Base-by-base conservation (phyloP, 345 rosid genomes). In the Eucalyptus marginata region DNA sequence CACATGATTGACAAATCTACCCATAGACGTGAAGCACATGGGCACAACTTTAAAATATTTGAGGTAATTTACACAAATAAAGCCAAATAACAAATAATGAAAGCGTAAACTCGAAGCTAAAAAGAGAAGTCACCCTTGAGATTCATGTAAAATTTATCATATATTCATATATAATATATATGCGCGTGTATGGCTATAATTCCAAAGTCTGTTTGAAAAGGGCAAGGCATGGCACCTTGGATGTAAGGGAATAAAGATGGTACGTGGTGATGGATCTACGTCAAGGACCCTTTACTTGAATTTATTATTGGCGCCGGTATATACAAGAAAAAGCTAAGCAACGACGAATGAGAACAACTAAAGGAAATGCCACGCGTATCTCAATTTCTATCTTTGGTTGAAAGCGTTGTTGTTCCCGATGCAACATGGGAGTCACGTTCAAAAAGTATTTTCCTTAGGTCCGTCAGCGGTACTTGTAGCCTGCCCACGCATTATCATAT, bases 21-120 rank as follows among this genome's bases (percentile, higher is more conserved):
- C 27, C 27, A 54, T 54, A 8, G 25, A 54, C 1, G 3, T 25
- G 16, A 8, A 29, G 17, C 24, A 8, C 7, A 16, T 2, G 44
- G 33, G 24, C 24, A 17, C 18, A 11, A 33, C 22, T 9, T 31
- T 16, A 31, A 68, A 16, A 17, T 10, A 8, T 9, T 3, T 20
- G 1, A 31, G 40, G 40, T 2, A 66, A 68, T 68, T 31, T 68
- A 68, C 43, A 16, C 79, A n/a, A 68, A 16, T 15, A 31, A 66
- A 18, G 44, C 24, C 80, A 17, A 68, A 68, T 17, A 5, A 31
- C 80, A 31, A 31, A 31, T 31, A 8, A 5, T n/a, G 8, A 31
- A 66, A 15, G 5, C 7, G 0, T 36, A 31, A 31, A 10, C 1
- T 3, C 2, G 7, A 18, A 33, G 7, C 46, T 36, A 6, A 6